Evolutionary conservation across 2,329 filamentous ascomycete genomes (phyloP).

Genomic region (Aotearoamyces nothofagi): DNA sequence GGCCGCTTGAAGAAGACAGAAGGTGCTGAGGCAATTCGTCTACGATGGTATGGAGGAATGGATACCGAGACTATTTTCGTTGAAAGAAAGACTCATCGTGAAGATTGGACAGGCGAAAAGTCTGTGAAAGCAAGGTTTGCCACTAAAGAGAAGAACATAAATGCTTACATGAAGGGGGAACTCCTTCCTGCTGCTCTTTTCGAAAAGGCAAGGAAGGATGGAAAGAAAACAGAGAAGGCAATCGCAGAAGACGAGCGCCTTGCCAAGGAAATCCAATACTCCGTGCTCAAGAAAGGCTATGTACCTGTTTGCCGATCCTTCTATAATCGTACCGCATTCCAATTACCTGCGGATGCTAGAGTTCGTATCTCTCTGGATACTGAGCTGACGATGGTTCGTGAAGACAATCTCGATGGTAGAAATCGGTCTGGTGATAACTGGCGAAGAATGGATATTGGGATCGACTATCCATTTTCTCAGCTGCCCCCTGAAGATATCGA

Average conservation of each 20-base stretch:
- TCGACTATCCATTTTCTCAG: conserved; percentile 89
- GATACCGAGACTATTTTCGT: conserved; percentile 89
- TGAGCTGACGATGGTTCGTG: conserved; percentile 84
- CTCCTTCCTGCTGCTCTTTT: conserved; percentile 81
- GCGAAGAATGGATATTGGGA: conserved; percentile 93
- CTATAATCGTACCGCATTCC: conserved; percentile 96
- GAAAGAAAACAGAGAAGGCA: conserved; percentile 83
- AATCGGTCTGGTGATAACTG: conserved; percentile 73
- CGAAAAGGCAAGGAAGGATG: conserved; percentile 88
- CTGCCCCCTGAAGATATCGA: conserved; percentile 73
- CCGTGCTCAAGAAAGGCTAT: conserved; percentile 73
- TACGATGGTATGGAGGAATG: conserved; percentile 98
- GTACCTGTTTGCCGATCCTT: conserved; percentile 87
- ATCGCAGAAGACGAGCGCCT: conserved; percentile 85
- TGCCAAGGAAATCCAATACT: conserved; percentile 86
- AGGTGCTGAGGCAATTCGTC: conserved; percentile 87
- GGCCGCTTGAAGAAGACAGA: conserved; percentile 95
- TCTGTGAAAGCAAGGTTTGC: conserved; percentile 95
- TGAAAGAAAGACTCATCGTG: conserved; percentile 92
- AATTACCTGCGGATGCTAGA: conserved; percentile 87
- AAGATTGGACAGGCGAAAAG: conserved; percentile 98
- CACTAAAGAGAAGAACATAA: conserved; percentile 95
- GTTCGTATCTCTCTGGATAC: conserved; percentile 96
- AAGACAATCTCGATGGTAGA: conserved; percentile 82
- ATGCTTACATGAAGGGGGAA: conserved; percentile 72